These are phyloP conservation scores for Lachancea fermentati DNA, from an alignment of 805 yeast genomes.

Conservation along the genomic window DNA sequence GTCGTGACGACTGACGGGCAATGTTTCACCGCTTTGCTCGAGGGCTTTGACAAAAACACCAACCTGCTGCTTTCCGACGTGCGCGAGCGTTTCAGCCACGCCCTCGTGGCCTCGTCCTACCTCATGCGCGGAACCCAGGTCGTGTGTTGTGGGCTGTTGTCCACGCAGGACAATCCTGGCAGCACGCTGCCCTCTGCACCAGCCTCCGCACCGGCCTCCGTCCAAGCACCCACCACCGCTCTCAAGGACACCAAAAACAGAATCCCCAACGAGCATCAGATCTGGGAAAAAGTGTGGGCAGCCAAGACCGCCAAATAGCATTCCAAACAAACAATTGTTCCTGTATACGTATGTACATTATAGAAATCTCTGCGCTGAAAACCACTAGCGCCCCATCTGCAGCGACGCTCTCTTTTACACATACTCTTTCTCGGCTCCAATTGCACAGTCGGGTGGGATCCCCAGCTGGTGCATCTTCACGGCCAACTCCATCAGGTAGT, in stretches of 20 bases:
- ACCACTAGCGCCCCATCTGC: too few relatives aligned
- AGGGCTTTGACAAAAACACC: conserved; percentile 62
- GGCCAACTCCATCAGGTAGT: conserved; percentile 79
- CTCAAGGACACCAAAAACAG: conserved; percentile 25
- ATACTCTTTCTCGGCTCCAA: conserved; percentile 32
- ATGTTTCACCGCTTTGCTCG: conserved; percentile 41
- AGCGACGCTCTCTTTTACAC: conserved; percentile 9
- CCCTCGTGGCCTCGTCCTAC: conserved; percentile 14
- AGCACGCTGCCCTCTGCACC: conserved; percentile 15
- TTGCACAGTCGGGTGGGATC: conserved; percentile 42
- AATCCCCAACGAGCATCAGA: conserved; percentile 22
- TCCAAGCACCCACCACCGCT: too few relatives aligned
- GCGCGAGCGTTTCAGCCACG: conserved; percentile 42
- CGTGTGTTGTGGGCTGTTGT: conserved; percentile 28
- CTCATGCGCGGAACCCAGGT: conserved; percentile 31
- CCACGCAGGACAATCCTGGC: conserved; percentile 18
- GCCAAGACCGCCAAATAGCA: conserved; percentile 1
- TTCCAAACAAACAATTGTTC: background rate
- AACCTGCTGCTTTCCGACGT: conserved; percentile 52
- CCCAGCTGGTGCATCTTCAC: conserved; percentile 73
- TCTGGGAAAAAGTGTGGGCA: conserved; percentile 26
- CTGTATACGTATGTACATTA: conserved; percentile 4
- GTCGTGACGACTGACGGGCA: conserved; percentile 55
- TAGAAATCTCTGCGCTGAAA: background rate
- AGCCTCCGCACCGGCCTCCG: background rate